These are phyloP conservation scores for Martiniozyma asiatica DNA, from an alignment of 1,139 yeast species.

Conservation along the genomic window DNA sequence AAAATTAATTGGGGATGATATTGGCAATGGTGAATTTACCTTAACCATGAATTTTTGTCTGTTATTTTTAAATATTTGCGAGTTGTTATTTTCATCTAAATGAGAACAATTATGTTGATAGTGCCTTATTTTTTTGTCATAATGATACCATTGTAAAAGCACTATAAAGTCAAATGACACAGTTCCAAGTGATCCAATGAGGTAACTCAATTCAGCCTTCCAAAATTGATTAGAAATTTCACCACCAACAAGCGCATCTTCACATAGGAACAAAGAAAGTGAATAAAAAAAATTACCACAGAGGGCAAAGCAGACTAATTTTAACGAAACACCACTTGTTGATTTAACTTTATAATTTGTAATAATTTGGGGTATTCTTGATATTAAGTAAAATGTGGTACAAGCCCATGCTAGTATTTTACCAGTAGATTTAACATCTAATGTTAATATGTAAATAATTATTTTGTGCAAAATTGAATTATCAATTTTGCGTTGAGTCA, in stretches of 20 bases:
- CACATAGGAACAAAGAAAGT: constrained; percentile 47
- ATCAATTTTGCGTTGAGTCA: no score
- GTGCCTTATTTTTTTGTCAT: constrained; percentile 13
- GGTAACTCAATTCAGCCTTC: constrained; percentile 21
- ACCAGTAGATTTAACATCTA: constrained; percentile 26
- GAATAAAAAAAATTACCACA: constrained; percentile 77
- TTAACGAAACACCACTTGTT: constrained; percentile 74
- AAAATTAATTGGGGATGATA: constrained; percentile 11
- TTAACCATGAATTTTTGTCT: not conserved
- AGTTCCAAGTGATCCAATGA: constrained; percentile 23
- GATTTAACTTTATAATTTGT: constrained; percentile 68
- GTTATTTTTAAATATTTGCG: constrained; percentile 5
- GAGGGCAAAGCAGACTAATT: constrained; percentile 68
- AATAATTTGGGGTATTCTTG: constrained; percentile 75
- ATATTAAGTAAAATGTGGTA: constrained; percentile 59
- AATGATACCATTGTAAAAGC: constrained; percentile 20
- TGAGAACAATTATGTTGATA: constrained; percentile 1
- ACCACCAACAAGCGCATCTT: constrained; percentile 19
- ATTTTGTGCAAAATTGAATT: constrained; percentile 16
- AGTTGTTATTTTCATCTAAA: not conserved
- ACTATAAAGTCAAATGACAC: constrained; percentile 19
- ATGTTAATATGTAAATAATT: constrained; percentile 1
- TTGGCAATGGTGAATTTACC: not conserved
- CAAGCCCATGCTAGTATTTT: constrained; percentile 68
- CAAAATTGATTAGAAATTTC: constrained; percentile 18